Base-by-base conservation (phyloP, 345 rosid genomes). In the Sisymbrium altissimum region DNA sequence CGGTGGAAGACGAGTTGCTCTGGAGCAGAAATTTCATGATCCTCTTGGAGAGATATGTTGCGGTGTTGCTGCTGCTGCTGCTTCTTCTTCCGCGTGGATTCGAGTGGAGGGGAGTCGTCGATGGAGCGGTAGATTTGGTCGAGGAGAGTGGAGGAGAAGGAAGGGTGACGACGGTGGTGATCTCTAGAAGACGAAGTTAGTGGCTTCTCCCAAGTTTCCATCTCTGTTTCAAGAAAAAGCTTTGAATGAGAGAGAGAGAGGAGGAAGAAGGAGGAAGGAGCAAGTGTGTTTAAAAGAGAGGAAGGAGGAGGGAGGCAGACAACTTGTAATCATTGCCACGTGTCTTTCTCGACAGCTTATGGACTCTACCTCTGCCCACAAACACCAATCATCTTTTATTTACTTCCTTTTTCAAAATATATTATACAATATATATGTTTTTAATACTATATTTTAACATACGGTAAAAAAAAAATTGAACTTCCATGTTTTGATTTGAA, bases 101-200 rank as follows among this genome's bases (percentile, higher is more conserved):
- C 72, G 15, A 48, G 6, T 12, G 77, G 7, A 35, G 69, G 41
- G 13, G 85, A 53, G 8, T 88, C 97, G 77, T 84, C 97, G 33
- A 91, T 85, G 11, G 97, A 91, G 65, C 90, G 89, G 84, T 87
- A 89, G 71, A 89, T 87, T 66, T 87, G 81, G 69, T 89, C 95
- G 53, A 89, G 92, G 56, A 89, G 90, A 66, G 90, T 69, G 41
- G 96, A 87, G 66, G 98, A 94, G 84, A 91, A 94, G 66, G 98
- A 89, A 49, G 95, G 93, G 80, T 55, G 68, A 40, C 80, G 68
- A 40, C 80, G 80, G 59, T 73, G 49, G 66, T 84, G 81, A 59
- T 3, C 4, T 45, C 57, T 67, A 70, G 77, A 15, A 4, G 55
- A 48, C 3, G 72, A 59, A 2, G 61, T 9, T 25, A 9, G 33